Base-by-base conservation (phyloP, 1,284 basidiomycete species). In the Mycena sp. region DNA sequence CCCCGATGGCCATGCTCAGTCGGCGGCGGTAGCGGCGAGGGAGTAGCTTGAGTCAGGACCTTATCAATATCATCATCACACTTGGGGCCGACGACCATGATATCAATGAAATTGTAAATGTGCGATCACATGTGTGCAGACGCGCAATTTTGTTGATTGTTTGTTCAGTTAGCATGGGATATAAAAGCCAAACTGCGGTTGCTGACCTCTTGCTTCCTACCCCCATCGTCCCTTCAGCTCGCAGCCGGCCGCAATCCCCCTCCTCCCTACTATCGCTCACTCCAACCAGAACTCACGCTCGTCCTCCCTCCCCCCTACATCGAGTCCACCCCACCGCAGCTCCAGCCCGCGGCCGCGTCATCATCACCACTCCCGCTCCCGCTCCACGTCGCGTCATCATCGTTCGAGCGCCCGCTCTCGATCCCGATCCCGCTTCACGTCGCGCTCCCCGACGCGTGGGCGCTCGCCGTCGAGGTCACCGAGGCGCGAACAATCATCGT, bases 171-270 rank as follows among this genome's bases (percentile, higher is more conserved):
- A 19, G 23, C 44, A 28, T 49, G n/a, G n/a, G n/a, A n/a, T n/a
- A n/a, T n/a, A n/a, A n/a, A n/a, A n/a, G n/a, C n/a, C n/a, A n/a
- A n/a, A n/a, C n/a, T n/a, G n/a, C n/a, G n/a, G n/a, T n/a, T n/a
- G n/a, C n/a, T n/a, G n/a, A n/a, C n/a, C n/a, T n/a, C n/a, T n/a
- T n/a, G n/a, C n/a, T n/a, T n/a, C n/a, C n/a, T n/a, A n/a, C n/a
- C n/a, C n/a, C n/a, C 48, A 59, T 51, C 58, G 43, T 49, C 48
- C 23, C 44, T 17, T 52, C 21, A 23, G 35, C 21, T n/a, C 52
- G n/a, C 29, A 35, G 30, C 30, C 19, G 14, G 19, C 50, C 30
- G 19, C 32, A 23, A n/a, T 54, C 52, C 40, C 41, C 52, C 26
- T 54, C 52, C 35, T 29, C 37, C 29, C 44, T 29, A 29, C 23